These are phyloP conservation scores for Eucalyptus sp. DNA, from an alignment of 345 rosid genomes.

Conservation along the genomic window DNA sequence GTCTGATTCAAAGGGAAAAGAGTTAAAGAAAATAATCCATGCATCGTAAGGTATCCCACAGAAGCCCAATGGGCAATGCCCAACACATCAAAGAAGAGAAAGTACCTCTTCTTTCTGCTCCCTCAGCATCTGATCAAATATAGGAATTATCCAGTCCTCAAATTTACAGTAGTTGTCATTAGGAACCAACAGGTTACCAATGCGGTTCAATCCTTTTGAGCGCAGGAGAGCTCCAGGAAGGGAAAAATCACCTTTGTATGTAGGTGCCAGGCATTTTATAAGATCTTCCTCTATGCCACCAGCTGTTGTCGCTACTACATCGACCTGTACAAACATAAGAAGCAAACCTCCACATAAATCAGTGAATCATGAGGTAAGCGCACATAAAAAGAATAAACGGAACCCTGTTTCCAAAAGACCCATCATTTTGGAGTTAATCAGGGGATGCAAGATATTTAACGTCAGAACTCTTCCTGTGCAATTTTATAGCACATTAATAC, in stretches of 20 bases:
- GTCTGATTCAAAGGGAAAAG: background rate
- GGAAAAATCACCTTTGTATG: slow-evolving; percentile 81
- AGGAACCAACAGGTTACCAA: slow-evolving; percentile 88
- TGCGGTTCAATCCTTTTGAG: slow-evolving; percentile 83
- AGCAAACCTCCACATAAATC: background rate
- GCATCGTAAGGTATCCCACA: background rate
- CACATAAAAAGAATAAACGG: background rate
- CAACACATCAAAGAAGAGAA: background rate
- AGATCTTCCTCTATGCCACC: slow-evolving; percentile 99
- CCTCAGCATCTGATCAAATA: slow-evolving; percentile 83
- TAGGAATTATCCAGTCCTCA: slow-evolving; percentile 94
- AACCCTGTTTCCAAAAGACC: background rate
- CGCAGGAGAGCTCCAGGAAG: slow-evolving; percentile 66
- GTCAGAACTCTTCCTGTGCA: background rate
- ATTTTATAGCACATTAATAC: background rate
- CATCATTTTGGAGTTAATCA: background rate
- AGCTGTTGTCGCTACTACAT: slow-evolving; percentile 87
- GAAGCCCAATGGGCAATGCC: background rate
- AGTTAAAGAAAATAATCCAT: background rate
- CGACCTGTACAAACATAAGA: slow-evolving; percentile 36
- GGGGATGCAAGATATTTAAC: background rate
- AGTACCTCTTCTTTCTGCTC: slow-evolving; percentile 82
- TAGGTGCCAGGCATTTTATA: slow-evolving; percentile 89
- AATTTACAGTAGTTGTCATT: slow-evolving; percentile 95
- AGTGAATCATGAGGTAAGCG: background rate